Percentiles rank a stretch among this genome's conserved stretches.
phyloP scores from a whole-genome alignment of 768 basidiomycete genomes.

The Suillus placidus region DNA sequence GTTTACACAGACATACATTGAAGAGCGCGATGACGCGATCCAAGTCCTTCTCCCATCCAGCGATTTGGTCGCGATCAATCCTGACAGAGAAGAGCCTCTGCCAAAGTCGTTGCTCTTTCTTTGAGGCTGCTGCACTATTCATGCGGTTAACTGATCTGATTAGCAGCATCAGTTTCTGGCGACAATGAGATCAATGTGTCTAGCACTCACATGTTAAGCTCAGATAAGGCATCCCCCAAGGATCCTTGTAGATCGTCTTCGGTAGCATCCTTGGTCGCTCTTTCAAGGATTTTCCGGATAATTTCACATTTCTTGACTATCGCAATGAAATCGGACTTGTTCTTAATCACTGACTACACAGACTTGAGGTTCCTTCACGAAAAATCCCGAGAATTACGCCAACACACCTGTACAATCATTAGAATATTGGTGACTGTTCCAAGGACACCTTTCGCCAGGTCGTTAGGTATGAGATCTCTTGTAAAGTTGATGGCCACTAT shows the following conservation, averaged over 20 bases:
- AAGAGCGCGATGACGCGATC: not conserved
- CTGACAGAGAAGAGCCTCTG: not conserved
- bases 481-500: not conserved
- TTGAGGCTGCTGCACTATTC: not conserved
- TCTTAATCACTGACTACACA: not conserved
- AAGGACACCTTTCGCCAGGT: not conserved
- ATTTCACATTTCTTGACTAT: not conserved
- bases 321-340: not conserved
- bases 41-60: not conserved
- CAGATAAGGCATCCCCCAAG: not conserved
- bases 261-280: not conserved
- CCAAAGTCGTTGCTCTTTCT: not conserved
- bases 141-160: not conserved
- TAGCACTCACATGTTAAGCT: constrained; percentile 5
- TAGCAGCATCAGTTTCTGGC: not conserved
- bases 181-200: not conserved
- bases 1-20: not conserved
- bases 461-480: not conserved
- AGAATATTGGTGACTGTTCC: not conserved
- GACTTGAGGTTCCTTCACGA: not conserved
- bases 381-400: not conserved
- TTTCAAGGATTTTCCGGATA: not conserved
- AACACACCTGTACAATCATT: not conserved
- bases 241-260: not conserved
- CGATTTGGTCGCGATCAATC: not conserved